phyloP scores from a whole-genome alignment of 331 rosid genomes.

The Saraca asoca region DNA sequence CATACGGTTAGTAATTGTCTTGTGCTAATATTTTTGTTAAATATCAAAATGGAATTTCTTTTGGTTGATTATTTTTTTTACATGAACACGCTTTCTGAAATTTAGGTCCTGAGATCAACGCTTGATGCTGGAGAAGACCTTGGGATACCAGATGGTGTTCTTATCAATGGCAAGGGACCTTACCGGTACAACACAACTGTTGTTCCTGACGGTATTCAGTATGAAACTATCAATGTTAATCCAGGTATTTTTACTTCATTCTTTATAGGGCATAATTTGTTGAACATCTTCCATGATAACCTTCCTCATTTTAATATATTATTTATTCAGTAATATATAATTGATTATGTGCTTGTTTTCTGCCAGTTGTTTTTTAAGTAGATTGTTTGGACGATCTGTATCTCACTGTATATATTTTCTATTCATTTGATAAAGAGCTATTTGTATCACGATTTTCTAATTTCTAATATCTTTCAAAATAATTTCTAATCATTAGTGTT shows the following conservation, averaged over 20 bases:
- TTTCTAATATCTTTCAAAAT: too few species aligned
- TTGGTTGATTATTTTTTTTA: background rate
- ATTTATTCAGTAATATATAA: background rate
- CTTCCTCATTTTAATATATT: background rate
- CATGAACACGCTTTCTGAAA: background rate
- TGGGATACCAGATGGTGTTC: slow-evolving; percentile 92
- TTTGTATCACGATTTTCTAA: slow-evolving; percentile 13
- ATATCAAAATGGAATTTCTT: background rate
- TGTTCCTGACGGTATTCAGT: slow-evolving; percentile 61
- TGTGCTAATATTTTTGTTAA: slow-evolving; percentile 15
- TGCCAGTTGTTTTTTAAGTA: background rate
- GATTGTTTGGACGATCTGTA: background rate
- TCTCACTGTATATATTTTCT: background rate
- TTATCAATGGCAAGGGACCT: slow-evolving; percentile 94
- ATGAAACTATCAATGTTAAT: slow-evolving; percentile 60
- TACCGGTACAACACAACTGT: slow-evolving; percentile 73
- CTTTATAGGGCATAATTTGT: background rate
- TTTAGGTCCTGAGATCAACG: slow-evolving; percentile 58
- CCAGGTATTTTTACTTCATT: slow-evolving; percentile 54
- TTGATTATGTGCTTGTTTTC: background rate
- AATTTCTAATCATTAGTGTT: too few species aligned
- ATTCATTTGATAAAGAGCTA: background rate
- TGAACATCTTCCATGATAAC: background rate
- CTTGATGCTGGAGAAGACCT: slow-evolving; percentile 73
- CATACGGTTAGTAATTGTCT: slow-evolving; percentile 56